Percentiles rank a stretch among this genome's conserved stretches.
Conservation (phyloP, 108 stramenopile genomes). For the Nitzschia palea region DNA sequence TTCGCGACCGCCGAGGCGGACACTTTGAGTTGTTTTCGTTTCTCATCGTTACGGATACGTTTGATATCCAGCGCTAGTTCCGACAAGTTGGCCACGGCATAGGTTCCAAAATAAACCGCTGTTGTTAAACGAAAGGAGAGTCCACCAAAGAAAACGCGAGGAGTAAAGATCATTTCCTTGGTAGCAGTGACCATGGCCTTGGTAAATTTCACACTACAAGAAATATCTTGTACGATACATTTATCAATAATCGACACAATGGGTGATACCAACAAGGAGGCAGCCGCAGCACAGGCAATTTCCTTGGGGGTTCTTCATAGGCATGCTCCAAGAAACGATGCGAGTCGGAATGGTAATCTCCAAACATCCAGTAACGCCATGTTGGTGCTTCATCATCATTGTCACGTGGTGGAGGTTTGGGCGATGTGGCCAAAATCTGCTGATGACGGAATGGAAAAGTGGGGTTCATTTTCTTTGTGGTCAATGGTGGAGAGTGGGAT, state of each 20-base stretch:
- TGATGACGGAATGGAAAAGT: no score
- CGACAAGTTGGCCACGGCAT: slow-evolving; percentile 43
- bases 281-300: slow-evolving; percentile 35
- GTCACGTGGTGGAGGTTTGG: no score
- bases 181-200: slow-evolving; percentile 26
- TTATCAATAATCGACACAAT: slow-evolving; percentile 48
- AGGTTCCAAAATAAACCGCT: slow-evolving; percentile 44
- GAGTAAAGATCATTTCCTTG: slow-evolving; percentile 38
- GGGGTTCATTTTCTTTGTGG: no score
- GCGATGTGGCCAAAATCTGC: no score
- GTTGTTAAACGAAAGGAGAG: slow-evolving; percentile 36
- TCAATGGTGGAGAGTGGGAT: no score
- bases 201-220: slow-evolving; percentile 20
- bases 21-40: slow-evolving; percentile 40
- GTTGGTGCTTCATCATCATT: slow-evolving; percentile 11
- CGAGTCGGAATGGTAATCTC: slow-evolving; percentile 6
- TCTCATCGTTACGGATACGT: slow-evolving; percentile 22
- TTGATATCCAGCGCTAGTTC: slow-evolving; percentile 36
- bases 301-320: slow-evolving; percentile 26
- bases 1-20: slow-evolving; percentile 35
- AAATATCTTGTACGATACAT: slow-evolving; percentile 41
- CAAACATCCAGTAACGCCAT: slow-evolving; percentile 20
- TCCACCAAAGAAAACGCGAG: slow-evolving; percentile 24
- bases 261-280: slow-evolving; percentile 35
- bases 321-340: slow-evolving; percentile 27